Evolutionary conservation across 768 basidiomycete genomes (phyloP).

Genomic region (Hygrocybe punicea): DNA sequence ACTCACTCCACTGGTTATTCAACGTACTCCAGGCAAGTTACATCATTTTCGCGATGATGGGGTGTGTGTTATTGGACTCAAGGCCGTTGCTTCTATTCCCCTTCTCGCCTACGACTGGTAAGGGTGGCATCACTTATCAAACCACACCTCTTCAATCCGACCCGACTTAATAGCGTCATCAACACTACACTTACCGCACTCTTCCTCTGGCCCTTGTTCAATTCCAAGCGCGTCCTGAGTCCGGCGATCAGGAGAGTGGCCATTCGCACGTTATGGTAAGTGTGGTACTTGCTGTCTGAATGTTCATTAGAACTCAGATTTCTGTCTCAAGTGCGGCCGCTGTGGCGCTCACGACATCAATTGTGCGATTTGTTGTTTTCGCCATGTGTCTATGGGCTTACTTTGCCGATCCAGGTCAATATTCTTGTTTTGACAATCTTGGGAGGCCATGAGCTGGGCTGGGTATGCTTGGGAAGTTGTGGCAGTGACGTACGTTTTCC

Average conservation of each 20-base stretch:
- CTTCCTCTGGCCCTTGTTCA: slow-evolving; percentile 47
- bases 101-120: slow-evolving; percentile 49
- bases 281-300: not conserved
- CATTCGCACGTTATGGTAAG: slow-evolving; percentile 42
- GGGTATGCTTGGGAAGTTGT: slow-evolving; percentile 47
- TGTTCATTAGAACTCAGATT: not conserved
- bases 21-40: slow-evolving; percentile 28
- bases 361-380: slow-evolving; percentile 24
- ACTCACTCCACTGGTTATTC: not conserved
- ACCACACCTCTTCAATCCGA: not conserved
- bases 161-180: slow-evolving; percentile 12
- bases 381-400: not conserved
- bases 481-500: slow-evolving; percentile 30
- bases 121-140: slow-evolving; percentile 16
- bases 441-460: slow-evolving; percentile 46
- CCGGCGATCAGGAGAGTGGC: slow-evolving; percentile 38
- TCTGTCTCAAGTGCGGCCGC: slow-evolving; percentile 37
- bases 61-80: slow-evolving; percentile 47
- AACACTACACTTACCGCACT: slow-evolving; percentile 40
- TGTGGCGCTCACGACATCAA: slow-evolving; percentile 44
- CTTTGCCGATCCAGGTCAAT: slow-evolving; percentile 28
- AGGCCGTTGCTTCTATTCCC: slow-evolving; percentile 33
- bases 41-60: slow-evolving; percentile 36
- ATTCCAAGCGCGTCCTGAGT: slow-evolving; percentile 30
- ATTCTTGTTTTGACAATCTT: slow-evolving; percentile 44